Base-by-base conservation (phyloP, 2,329 filamentous ascomycete species). In the Fonsecaea pugnacius region DNA sequence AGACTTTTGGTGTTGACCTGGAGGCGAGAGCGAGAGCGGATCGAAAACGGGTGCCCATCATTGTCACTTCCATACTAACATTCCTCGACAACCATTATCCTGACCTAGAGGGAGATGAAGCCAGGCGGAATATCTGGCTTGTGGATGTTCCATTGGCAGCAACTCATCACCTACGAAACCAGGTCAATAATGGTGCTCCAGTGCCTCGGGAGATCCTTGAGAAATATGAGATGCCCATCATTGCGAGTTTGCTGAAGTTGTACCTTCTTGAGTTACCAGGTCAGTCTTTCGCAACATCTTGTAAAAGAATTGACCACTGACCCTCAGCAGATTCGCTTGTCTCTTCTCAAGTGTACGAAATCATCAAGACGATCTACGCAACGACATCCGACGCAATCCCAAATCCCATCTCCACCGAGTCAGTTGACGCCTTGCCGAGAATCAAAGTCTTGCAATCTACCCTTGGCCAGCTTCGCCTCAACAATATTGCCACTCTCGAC, bases 401-500 rank as follows among this genome's bases (percentile, higher is more conserved):
- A 71, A 84, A 88, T 58, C 88, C 91, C 12, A 71, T 71, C 18
- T 70, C 67, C 10, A 60, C 54, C 27, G 70, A 70, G 12, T 58
- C 69, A 10, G 57, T 69, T n/a, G 68, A 72, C 48, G 65, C 69
- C 21, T 60, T 66, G 33, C 69, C 71, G 10, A 90, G 95, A 59
- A 85, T 99, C 69, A 90, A 92, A 60, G 92, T 98, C 66, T 86
- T 99, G 36, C 95, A 99, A 77, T 96, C 95, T 72, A 98, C 95
- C 0, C 88, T 99, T 62, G 94, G 93, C 43, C 93, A 98, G 76
- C 86, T 99, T 62, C 90, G 94, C 66, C 88, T 99, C 62, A 92
- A 95, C 69, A 99, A 99, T 77, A 99, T 99, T 77, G 95, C 95
- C 54, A 98, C 95, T n/a, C 87, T 99, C 65, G 95, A 99, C 77